Evolutionary conservation across 2,329 filamentous ascomycete species (phyloP), one percentile per base, ranked within the genome.

Genomic region (Stenocarpella maydis): DNA sequence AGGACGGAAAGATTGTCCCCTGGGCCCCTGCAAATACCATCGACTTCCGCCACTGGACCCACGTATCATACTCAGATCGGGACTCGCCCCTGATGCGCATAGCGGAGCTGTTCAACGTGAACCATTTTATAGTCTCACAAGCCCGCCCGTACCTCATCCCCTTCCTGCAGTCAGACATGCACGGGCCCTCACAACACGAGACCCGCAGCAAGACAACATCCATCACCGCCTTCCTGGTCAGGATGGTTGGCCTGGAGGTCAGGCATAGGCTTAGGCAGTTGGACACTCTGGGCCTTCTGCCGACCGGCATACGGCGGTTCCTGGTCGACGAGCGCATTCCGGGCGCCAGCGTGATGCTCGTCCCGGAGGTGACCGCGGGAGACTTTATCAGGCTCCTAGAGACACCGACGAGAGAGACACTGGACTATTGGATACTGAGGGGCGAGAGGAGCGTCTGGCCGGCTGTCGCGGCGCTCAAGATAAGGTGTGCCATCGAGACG

Each of bases 91-190:
- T 96, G 1, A 86, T 89, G 66, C 88, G 93, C 47, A 90, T 96
- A 37, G 89, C 91, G 8, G 92, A 95, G 80, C 87, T 95, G 14
- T 96, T 96, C 85, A 97, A 97, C 77, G 93, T 97, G 65, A 97
- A 97, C 77, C 95, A 98, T 82, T 98, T 97, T 81, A 94, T 98
- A 73, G 90, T 98, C 73, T 96, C 92, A 73, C 95, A 98, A 82
- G 94, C 95, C 0, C 87, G 95, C 3, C 95, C 95, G 0, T 97
- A 97, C 79, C 85, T 97, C 19, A 91, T 95, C 34, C 95, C 95
- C 0, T 96, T 97, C 75, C 84, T 97, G 6, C 90, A 91, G 71
- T 92, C 91, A 54, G 92, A 95, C 74, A 89, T 95, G 82, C 92
- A 95, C 79, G 91, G 92, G 5, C 91, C 92, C 0, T 88, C 88